Evolutionary conservation across 257 asterid species (phyloP), one percentile per base, ranked within the genome.

Genomic region (Lycium barbarum): DNA sequence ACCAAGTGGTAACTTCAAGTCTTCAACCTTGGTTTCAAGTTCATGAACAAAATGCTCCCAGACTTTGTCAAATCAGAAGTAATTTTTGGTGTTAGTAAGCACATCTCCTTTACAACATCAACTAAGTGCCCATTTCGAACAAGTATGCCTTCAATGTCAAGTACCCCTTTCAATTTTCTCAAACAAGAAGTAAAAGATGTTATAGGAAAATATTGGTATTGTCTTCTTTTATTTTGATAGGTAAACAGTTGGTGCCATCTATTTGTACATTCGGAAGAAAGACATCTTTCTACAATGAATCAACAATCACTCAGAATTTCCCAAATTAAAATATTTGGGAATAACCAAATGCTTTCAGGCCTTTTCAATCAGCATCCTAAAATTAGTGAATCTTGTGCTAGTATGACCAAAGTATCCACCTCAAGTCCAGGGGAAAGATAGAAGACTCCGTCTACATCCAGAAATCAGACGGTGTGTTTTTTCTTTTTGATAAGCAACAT

Each of bases 361-460:
- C 33, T 40, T 65, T 26, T 12, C 43, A 65, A 65, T 65, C 40
- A 0, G 9, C 71, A 65, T 9, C 71, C 33, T 15, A 65, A 26
- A 65, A 26, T 51, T 65, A 65, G 43, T 26, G 11, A 65, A 0
- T 4, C 17, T 9, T 70, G 22, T 70, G 79, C 15, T 71, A 35
- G 55, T 71, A 40, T 71, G 79, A 71, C 79, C 54, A 71, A 71
- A 40, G 26, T 71, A 71, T 43, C 14, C 35, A 17, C 79, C 35
- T 70, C 55, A 15, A n/a, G 54, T 70, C 45, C 6, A 71, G 36
- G 71, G 45, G 20, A 71, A 53, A 45, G 40, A 40, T 54, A 70
- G 68, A 9, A 36, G 35, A 51, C 9, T 10, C 20, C 7, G 4
- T 14, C 76, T 62, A 43, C 14, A 36, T 7, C 45, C 61, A 43